Conservation (phyloP, 1,284 basidiomycete species). For the Rhodotorula sp. region DNA sequence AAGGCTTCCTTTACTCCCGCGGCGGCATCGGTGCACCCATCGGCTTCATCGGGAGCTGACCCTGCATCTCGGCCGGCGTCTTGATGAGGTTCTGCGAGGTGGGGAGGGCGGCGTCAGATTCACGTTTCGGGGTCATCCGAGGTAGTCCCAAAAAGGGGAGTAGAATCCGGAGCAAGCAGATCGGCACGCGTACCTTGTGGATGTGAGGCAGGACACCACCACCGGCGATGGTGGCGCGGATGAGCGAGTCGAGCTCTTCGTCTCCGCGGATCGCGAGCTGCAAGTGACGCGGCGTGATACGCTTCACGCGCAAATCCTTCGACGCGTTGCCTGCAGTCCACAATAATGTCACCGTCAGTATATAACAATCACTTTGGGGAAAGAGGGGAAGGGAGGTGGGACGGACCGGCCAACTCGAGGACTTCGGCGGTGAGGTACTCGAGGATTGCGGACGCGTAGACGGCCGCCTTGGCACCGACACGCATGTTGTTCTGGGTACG, state of each 20-base stretch:
- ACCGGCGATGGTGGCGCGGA: conserved; percentile 61
- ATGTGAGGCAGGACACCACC: conserved; percentile 95
- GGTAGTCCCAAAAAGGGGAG: too few species aligned
- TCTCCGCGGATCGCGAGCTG: conserved; percentile 94
- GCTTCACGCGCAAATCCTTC: conserved; percentile 91
- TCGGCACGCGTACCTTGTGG: conserved; percentile 82
- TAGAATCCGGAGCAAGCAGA: too few species aligned
- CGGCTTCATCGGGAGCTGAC: conserved; percentile 4
- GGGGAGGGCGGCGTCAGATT: not conserved
- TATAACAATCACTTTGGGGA: not conserved
- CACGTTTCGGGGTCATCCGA: not conserved
- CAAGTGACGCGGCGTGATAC: conserved; percentile 90
- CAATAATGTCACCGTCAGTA: not conserved
- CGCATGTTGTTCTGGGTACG: conserved; percentile 90
- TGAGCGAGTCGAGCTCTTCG: conserved; percentile 71
- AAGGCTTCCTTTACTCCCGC: not conserved
- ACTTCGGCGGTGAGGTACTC: conserved; percentile 90
- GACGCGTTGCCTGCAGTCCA: conserved; percentile 79
- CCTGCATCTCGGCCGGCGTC: conserved; percentile 27
- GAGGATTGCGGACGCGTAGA: conserved; percentile 85
- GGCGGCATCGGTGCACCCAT: conserved; percentile 10
- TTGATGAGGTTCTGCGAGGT: conserved; percentile 32
- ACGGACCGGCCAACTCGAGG: conserved; percentile 77
- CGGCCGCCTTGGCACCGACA: conserved; percentile 86
- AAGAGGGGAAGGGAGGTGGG: too few species aligned